Conservation (phyloP, 331 rosid genomes). For the Spiraea crenata region DNA sequence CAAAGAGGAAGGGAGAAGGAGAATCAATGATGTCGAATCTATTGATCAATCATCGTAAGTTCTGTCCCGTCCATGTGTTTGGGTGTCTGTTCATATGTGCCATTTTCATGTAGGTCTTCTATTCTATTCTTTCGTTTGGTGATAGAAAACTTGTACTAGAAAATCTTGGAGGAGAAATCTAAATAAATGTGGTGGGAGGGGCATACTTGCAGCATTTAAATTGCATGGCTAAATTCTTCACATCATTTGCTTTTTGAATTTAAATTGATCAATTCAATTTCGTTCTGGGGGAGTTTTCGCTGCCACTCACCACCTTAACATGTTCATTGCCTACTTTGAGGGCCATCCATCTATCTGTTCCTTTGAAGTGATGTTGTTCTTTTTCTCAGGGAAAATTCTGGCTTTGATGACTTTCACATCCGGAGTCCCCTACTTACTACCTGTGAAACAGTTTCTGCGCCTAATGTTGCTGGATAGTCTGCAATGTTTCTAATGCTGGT, state of each 20-base stretch:
- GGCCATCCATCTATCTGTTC: not conserved
- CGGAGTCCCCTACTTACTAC: not conserved
- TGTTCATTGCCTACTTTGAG: not conserved
- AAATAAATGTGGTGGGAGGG: too few relatives aligned
- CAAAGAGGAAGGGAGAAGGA: constrained; percentile 26
- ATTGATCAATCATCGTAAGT: constrained; percentile 21
- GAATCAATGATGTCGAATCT: constrained; percentile 31
- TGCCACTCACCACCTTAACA: not conserved
- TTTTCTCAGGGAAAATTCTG: constrained; percentile 8
- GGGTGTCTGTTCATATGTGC: not conserved
- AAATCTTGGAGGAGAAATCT: not conserved
- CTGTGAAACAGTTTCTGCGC: not conserved
- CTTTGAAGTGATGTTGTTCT: not conserved
- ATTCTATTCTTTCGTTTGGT: not conserved
- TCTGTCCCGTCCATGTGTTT: not conserved
- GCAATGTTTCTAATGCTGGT: constrained; percentile 5
- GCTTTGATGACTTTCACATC: not conserved
- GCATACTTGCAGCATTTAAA: too few relatives aligned
- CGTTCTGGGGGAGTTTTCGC: not conserved
- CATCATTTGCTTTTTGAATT: too few relatives aligned
- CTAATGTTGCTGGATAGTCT: not conserved
- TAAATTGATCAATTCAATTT: not conserved
- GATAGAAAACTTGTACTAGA: not conserved
- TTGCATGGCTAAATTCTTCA: too few relatives aligned
- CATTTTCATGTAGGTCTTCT: not conserved